A percentile compares a stretch with the other conserved stretches of the same genome.
phyloP scores from a whole-genome alignment of 441 rosid genomes.

The Capsella rubella region DNA sequence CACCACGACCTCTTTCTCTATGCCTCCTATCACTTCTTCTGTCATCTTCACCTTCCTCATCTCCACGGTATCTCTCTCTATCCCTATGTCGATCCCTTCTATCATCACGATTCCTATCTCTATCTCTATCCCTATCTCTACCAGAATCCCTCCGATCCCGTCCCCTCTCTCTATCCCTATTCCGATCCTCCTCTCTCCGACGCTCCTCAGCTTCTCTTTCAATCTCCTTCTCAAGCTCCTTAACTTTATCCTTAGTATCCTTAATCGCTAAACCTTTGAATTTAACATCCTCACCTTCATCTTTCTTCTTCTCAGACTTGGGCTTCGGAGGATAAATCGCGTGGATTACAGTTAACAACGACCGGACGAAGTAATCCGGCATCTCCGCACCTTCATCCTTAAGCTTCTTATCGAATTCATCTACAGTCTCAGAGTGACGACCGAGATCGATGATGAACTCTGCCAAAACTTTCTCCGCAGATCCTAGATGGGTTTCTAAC shows the following conservation, averaged over 20 bases:
- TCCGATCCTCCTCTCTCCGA: constrained; percentile 43
- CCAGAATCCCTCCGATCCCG: constrained; percentile 47
- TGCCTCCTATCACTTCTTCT: constrained; percentile 46
- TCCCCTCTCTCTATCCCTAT: constrained; percentile 45
- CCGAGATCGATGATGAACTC: constrained; percentile 75
- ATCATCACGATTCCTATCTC: constrained; percentile 28
- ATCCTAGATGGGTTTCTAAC: constrained; percentile 74
- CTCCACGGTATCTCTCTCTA: constrained; percentile 40
- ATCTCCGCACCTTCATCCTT: constrained; percentile 71
- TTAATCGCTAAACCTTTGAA: constrained; percentile 69
- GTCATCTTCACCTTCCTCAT: constrained; percentile 45
- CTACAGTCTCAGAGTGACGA: constrained; percentile 57
- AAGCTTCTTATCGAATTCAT: constrained; percentile 63
- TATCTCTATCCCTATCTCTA: constrained; percentile 42
- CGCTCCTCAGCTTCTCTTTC: constrained; percentile 57
- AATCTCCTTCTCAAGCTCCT: constrained; percentile 69
- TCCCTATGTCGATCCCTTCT: constrained; percentile 43
- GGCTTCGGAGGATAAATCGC: constrained; percentile 67
- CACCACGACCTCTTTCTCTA: constrained; percentile 37
- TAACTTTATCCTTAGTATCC: constrained; percentile 71
- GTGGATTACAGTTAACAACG: constrained; percentile 66
- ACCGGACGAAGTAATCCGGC: constrained; percentile 80
- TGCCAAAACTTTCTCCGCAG: constrained; percentile 70
- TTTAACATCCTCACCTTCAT: constrained; percentile 40
- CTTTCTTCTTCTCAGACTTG: constrained; percentile 45